phyloP scores from a whole-genome alignment of 2,329 filamentous ascomycete genomes.

The Colletotrichum melonis region DNA sequence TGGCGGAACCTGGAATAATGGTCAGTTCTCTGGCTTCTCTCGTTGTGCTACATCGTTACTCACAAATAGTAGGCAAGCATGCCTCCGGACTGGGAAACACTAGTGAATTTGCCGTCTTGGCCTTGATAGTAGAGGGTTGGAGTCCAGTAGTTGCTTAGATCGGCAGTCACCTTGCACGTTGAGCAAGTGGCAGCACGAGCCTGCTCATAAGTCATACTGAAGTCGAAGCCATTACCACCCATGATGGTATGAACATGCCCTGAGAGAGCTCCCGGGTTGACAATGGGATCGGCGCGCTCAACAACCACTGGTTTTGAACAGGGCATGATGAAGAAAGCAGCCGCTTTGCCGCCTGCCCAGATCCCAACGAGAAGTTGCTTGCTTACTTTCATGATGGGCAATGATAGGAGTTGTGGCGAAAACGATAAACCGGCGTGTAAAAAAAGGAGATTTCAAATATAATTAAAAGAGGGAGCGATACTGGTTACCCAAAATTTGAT shows the following conservation, averaged over 20 bases:
- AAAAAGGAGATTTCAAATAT: background rate
- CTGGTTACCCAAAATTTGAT: background rate
- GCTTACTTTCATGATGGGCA: slow-evolving; percentile 8
- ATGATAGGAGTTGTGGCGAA: background rate
- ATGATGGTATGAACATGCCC: slow-evolving; percentile 71
- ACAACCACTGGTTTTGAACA: slow-evolving; percentile 35
- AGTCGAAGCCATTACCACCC: slow-evolving; percentile 71
- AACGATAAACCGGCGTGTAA: background rate
- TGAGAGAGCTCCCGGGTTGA: slow-evolving; percentile 63
- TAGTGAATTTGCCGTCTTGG: slow-evolving; percentile 65
- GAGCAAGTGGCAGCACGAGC: slow-evolving; percentile 69
- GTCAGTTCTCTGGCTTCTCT: background rate
- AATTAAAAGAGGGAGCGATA: background rate
- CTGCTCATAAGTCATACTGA: slow-evolving; percentile 62
- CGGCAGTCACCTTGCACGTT: slow-evolving; percentile 70
- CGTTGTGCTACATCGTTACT: slow-evolving; percentile 35
- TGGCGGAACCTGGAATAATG: slow-evolving; percentile 49
- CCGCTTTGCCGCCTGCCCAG: slow-evolving; percentile 2
- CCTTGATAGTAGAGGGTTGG: slow-evolving; percentile 65
- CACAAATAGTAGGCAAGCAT: slow-evolving; percentile 62
- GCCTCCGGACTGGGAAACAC: slow-evolving; percentile 56
- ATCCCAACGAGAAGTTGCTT: slow-evolving; percentile 6
- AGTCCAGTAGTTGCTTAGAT: slow-evolving; percentile 77
- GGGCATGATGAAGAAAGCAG: slow-evolving; percentile 35
- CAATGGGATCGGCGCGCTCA: slow-evolving; percentile 69